phyloP scores from a whole-genome alignment of 2,329 filamentous ascomycete species.

The Xylariaceae sp. region DNA sequence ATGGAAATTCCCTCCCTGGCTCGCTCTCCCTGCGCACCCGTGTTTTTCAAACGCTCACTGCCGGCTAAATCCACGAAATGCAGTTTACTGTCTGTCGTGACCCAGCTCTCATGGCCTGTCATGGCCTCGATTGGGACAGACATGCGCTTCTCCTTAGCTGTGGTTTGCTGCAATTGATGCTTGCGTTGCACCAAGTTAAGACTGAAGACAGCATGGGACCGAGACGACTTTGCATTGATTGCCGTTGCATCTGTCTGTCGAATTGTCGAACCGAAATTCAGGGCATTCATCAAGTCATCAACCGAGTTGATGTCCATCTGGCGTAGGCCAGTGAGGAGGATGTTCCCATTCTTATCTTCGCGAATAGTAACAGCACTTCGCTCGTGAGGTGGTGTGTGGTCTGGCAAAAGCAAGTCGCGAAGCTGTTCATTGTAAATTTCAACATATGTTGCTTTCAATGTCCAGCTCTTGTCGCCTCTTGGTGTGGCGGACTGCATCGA shows the following conservation, averaged over 20 bases:
- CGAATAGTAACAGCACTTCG: slow-evolving; percentile 82
- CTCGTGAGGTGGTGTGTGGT: slow-evolving; percentile 64
- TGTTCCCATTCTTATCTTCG: slow-evolving; percentile 91
- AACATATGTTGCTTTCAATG: slow-evolving; percentile 89
- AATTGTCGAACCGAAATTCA: slow-evolving; percentile 90
- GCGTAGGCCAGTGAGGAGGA: slow-evolving; percentile 83
- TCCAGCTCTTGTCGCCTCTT: slow-evolving; percentile 73
- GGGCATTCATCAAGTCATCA: slow-evolving; percentile 81
- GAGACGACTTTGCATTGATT: slow-evolving; percentile 95
- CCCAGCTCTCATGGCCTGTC: slow-evolving; percentile 57
- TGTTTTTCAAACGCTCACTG: slow-evolving; percentile 96
- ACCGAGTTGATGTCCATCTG: slow-evolving; percentile 87
- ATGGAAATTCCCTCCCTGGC: slow-evolving; percentile 97
- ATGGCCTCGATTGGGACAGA: slow-evolving; percentile 83
- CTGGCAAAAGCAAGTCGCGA: slow-evolving; percentile 81
- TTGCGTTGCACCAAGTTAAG: slow-evolving; percentile 89
- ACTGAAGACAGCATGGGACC: slow-evolving; percentile 96
- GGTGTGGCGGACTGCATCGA: slow-evolving; percentile 49
- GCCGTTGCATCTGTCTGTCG: slow-evolving; percentile 96
- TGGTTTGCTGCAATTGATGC: slow-evolving; percentile 44
- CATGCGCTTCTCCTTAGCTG: slow-evolving; percentile 72
- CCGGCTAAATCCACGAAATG: slow-evolving; percentile 98
- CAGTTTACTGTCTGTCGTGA: slow-evolving; percentile 95
- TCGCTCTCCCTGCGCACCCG: slow-evolving; percentile 87
- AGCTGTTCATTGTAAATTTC: slow-evolving; percentile 98